phyloP scores from a whole-genome alignment of 306 rosid genomes.

The Sesbania bispinosa region DNA sequence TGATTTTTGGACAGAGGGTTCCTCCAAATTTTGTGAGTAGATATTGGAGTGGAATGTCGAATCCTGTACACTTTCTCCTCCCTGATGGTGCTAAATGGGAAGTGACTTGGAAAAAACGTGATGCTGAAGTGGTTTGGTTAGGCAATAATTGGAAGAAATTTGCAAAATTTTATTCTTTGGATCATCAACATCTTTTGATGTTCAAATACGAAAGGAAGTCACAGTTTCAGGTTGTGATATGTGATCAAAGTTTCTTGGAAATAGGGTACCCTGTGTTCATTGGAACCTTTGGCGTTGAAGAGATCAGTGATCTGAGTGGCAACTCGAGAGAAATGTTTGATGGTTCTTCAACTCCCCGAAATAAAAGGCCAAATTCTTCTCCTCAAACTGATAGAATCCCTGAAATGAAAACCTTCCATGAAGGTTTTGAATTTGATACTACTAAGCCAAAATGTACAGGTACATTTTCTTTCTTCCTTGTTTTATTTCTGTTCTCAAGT shows the following conservation, averaged over 20 bases:
- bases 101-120: neutral
- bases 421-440: too few species aligned
- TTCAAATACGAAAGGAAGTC: neutral
- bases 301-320: neutral
- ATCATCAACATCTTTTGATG: neutral
- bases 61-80: neutral
- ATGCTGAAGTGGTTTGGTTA: neutral
- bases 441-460: neutral
- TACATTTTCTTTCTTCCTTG: neutral
- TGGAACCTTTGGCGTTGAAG: neutral
- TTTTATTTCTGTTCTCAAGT: neutral
- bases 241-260: neutral
- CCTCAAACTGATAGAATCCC: too few species aligned
- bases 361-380: neutral
- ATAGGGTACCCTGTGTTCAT: neutral
- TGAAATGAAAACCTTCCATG: too few species aligned
- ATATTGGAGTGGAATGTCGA: neutral
- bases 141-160: neutral
- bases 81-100: neutral
- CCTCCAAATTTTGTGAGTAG: neutral
- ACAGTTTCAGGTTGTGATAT: neutral
- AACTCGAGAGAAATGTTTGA: neutral
- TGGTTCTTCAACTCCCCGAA: too few species aligned
- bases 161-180: neutral
- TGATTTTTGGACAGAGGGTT: neutral